Evolutionary conservation across 257 asterid species (phyloP).

Genomic region (Solanum arcanum): DNA sequence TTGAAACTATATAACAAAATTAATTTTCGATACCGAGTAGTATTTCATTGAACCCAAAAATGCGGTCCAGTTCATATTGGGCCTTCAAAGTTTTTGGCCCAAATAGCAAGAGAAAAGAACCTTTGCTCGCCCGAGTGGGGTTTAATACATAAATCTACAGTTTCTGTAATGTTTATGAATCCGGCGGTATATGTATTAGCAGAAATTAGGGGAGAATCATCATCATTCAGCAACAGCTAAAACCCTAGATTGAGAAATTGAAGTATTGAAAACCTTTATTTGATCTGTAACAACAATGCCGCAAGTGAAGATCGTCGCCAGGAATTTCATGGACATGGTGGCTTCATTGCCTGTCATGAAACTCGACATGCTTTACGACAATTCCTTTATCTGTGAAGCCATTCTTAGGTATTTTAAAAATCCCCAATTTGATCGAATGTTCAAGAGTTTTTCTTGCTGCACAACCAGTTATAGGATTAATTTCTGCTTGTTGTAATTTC

Average conservation of each 20-base stretch:
- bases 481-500: not conserved
- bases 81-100: not conserved
- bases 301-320: slow-evolving; percentile 84
- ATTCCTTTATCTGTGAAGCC: slow-evolving; percentile 88
- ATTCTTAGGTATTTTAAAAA: slow-evolving; percentile 55
- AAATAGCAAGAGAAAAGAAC: not conserved
- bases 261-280: not conserved
- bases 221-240: not conserved
- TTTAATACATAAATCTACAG: not conserved
- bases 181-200: not conserved
- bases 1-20: not conserved
- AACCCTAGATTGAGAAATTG: not conserved
- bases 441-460: not conserved
- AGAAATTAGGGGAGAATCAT: not conserved
- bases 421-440: not conserved
- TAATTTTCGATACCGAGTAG: not conserved
- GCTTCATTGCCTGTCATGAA: slow-evolving; percentile 89
- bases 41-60: not conserved
- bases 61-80: not conserved
- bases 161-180: not conserved
- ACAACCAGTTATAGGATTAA: not conserved
- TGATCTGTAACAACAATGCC: slow-evolving; percentile 44
- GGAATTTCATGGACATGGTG: slow-evolving; percentile 98
- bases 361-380: slow-evolving; percentile 81
- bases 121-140: not conserved